Conservation (phyloP, 345 rosid genomes). For the Trapa incisa region DNA sequence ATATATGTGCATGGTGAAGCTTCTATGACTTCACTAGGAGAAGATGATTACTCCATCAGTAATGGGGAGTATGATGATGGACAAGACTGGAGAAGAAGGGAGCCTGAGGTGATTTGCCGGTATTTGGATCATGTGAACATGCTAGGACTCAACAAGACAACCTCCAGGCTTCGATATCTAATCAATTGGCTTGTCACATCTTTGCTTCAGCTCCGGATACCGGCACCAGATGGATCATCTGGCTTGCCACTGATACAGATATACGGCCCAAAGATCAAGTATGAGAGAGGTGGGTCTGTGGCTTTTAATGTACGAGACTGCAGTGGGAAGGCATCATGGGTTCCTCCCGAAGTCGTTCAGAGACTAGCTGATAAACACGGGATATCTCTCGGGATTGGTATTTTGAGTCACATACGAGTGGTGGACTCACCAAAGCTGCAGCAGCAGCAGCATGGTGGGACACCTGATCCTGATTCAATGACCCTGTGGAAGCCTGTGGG, state of each 20-base stretch:
- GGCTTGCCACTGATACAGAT: constrained; percentile 43
- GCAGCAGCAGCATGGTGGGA: constrained; percentile 20
- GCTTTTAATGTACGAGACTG: constrained; percentile 43
- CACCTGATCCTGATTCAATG: constrained; percentile 30
- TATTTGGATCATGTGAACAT: constrained; percentile 67
- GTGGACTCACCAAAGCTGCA: constrained; percentile 38
- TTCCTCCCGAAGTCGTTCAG: constrained; percentile 48
- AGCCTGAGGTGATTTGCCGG: constrained; percentile 60
- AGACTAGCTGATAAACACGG: constrained; percentile 53
- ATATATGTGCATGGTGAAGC: constrained; percentile 43
- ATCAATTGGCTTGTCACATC: constrained; percentile 85
- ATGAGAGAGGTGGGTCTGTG: constrained; percentile 56
- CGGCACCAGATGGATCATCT: constrained; percentile 26
- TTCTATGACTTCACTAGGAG: constrained; percentile 35
- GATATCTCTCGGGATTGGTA: constrained; percentile 48
- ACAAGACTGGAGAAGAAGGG: constrained; percentile 58
- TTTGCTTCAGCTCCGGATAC: constrained; percentile 57
- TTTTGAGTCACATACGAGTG: constrained; percentile 40
- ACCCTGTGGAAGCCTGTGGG: constrained; percentile 44
- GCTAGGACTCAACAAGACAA: constrained; percentile 72
- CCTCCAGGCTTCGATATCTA: constrained; percentile 56
- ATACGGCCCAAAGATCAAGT: constrained; percentile 64
- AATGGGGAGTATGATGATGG: constrained; percentile 47
- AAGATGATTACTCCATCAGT: constrained; percentile 33
- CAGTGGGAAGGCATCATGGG: constrained; percentile 21